Evolutionary conservation across 192 early-diverging fungal species (phyloP), one percentile per base, ranked within the genome.

Genomic region (Dissophora ornata): DNA sequence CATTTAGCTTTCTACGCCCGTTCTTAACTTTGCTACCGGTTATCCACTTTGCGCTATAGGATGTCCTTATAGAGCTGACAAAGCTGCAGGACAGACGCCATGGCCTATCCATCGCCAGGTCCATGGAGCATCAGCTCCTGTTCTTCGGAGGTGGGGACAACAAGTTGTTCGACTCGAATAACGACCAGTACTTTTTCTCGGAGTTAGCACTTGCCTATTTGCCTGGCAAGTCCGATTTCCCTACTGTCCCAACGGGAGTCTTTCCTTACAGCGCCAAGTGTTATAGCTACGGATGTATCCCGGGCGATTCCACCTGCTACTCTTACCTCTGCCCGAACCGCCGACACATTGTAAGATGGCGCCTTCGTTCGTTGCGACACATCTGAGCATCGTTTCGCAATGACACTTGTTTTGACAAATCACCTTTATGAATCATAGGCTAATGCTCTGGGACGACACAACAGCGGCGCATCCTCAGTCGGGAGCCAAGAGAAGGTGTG

Each of bases 111-210:
- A 71, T 93, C 12, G 94, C 92, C 1, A 82, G 93, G 2, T 87
- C 92, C 15, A 66, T 95, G 57, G 93, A 90, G 63, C 84, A 85
- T 50, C 94, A 94, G 61, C 71, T 80, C 22, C 84, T 94, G 57
- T 91, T 95, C 66, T 88, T 91, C 66, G 91, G 94, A 67, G 91
- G 93, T 19, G 83, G 87, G 62, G 84, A 81, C 48, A 84, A 89
- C 79, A 67, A 83, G 5, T 82, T 94, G 53, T 86, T 91, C 33
- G 92, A 93, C 70, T 86, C 86, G 32, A 55, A 83, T 11, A 69
- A 87, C 45, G 91, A 91, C 54, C 77, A 94, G n/a, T 95, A 93
- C 59, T 80, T 83, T 34, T 91, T 94, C 63, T 81, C 87, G 26
- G 79, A 83, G 16, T 30, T 57, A 12, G 25, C 67, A 0, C 57